Evolutionary conservation across 1,139 yeast genomes (phyloP).

Genomic region (Blastobotrys aristatus): DNA sequence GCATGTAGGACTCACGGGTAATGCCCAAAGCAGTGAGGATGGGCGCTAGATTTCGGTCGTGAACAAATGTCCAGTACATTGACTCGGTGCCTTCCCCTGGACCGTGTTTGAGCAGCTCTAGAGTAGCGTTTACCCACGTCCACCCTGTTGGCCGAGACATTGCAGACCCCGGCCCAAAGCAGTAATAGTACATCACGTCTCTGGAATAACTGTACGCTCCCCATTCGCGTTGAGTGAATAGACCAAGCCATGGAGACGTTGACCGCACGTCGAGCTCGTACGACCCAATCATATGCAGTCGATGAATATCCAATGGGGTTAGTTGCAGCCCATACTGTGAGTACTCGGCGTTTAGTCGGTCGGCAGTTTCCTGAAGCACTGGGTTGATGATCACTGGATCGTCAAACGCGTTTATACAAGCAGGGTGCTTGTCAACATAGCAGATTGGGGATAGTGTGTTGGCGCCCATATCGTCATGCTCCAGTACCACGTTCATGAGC

Average conservation of each 20-base stretch:
- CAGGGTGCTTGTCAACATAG: conserved; percentile 16
- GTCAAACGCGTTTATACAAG: conserved; percentile 16
- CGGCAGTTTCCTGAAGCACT: conserved; percentile 26
- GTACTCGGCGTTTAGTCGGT: conserved; percentile 9
- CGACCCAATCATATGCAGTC: conserved; percentile 45
- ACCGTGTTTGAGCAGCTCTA: conserved; percentile 39
- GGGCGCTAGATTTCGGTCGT: conserved; percentile 53
- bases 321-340: conserved; percentile 41
- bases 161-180: conserved; percentile 48
- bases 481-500: conserved; percentile 37
- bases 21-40: conserved; percentile 50
- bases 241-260: conserved; percentile 43
- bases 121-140: conserved; percentile 47
- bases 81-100: conserved; percentile 34
- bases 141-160: conserved; percentile 45
- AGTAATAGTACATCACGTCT: conserved; percentile 48
- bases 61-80: conserved; percentile 48
- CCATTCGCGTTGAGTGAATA: conserved; percentile 50
- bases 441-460: conserved; percentile 39
- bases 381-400: conserved; percentile 15
- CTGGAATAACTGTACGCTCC: conserved; percentile 43
- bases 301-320: conserved; percentile 40
- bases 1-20: conserved; percentile 34
- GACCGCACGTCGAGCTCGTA: conserved; percentile 50
- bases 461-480: conserved; percentile 37